A percentile compares a stretch with the other conserved stretches of the same genome.
phyloP scores from a whole-genome alignment of 2,329 filamentous ascomycete species.

The Pseudogymnoascus sp. region DNA sequence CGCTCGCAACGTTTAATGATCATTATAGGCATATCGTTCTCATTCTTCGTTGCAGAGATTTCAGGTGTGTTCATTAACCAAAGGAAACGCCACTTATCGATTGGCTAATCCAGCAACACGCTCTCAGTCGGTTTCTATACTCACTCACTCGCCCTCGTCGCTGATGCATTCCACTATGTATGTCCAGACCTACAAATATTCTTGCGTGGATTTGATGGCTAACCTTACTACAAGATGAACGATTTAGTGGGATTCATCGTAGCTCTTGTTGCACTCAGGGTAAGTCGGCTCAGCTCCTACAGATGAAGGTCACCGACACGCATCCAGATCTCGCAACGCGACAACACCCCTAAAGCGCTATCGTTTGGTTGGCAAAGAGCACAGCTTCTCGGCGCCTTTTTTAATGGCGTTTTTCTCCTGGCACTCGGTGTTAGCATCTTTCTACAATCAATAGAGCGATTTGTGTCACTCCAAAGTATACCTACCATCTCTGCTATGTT shows the following conservation, averaged over 20 bases:
- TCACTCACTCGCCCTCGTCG: too few species aligned
- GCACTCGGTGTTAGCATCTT: conserved; percentile 66
- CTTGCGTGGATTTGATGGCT: too few species aligned
- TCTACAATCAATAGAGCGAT: conserved; percentile 65
- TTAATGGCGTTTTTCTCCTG: conserved; percentile 69
- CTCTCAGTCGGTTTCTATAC: too few species aligned
- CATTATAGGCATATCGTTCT: too few species aligned
- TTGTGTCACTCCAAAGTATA: conserved; percentile 49
- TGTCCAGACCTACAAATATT: too few species aligned
- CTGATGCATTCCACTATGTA: too few species aligned
- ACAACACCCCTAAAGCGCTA: conserved; percentile 48
- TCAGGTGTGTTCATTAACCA: too few species aligned
- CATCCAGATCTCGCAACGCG: conserved; percentile 48
- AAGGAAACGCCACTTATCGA: too few species aligned
- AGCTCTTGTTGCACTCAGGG: conserved; percentile 56
- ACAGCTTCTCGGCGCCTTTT: conserved; percentile 67
- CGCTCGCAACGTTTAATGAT: too few species aligned
- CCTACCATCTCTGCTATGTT: conserved; percentile 10
- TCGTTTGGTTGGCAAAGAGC: conserved; percentile 74
- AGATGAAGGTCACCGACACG: not conserved
- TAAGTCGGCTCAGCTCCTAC: conserved; percentile 30
- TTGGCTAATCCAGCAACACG: too few species aligned
- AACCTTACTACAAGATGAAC: too few species aligned
- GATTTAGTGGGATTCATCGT: conserved; percentile 64
- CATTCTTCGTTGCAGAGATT: too few species aligned